These are phyloP conservation scores for Cucurbita pepo DNA, from an alignment of 306 rosid genomes.

Conservation along the genomic window DNA sequence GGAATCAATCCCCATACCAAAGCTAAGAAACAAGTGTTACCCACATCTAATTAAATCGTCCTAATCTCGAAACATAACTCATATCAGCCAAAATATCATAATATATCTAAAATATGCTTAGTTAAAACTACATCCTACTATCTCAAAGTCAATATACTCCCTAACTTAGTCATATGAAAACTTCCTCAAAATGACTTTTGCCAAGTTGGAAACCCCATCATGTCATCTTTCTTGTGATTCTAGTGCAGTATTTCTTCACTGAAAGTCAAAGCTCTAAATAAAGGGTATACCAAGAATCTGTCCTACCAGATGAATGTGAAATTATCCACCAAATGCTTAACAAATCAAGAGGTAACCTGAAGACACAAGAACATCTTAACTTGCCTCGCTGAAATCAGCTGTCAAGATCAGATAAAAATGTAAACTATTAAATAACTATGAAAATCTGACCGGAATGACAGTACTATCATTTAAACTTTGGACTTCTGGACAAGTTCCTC, in stretches of 20 bases:
- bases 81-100: not conserved
- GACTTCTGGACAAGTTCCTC: slow-evolving; percentile 35
- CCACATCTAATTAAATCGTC: not conserved
- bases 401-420: not conserved
- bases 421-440: not conserved
- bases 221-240: not conserved
- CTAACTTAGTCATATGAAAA: too few species aligned
- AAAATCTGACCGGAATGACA: not conserved
- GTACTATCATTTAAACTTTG: slow-evolving; percentile 13
- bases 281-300: not conserved
- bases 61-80: not conserved
- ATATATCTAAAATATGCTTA: not conserved
- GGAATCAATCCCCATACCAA: not conserved
- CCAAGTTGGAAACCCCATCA: not conserved
- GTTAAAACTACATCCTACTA: not conserved
- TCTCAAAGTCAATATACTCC: not conserved
- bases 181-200: not conserved
- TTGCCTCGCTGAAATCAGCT: not conserved
- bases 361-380: not conserved
- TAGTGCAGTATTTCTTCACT: not conserved
- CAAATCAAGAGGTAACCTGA: not conserved
- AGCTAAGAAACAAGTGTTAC: not conserved
- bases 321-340: not conserved
- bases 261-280: not conserved
- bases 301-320: not conserved